Conservation (phyloP, 768 basidiomycete species). For the Chalciporus chontae region DNA sequence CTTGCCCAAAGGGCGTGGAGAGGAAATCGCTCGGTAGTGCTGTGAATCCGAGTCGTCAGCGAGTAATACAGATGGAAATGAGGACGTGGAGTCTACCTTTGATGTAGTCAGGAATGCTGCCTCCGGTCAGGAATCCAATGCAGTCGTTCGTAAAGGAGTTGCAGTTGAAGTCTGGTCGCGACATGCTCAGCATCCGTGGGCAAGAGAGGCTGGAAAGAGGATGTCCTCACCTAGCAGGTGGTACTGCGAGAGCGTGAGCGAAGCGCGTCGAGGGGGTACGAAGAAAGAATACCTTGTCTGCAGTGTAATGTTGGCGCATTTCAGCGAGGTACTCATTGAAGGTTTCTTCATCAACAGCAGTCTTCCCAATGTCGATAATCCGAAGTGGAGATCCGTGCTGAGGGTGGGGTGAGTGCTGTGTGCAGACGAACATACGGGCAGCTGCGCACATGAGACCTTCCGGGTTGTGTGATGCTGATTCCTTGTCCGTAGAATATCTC, state of each 20-base stretch:
- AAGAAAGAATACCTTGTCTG: conserved; percentile 62
- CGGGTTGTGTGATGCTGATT: conserved; percentile 67
- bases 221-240: conserved; percentile 66
- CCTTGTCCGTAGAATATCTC: conserved; percentile 93
- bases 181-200: background rate
- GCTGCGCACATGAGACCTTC: conserved; percentile 72
- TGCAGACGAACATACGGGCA: background rate
- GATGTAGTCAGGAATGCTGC: conserved; percentile 76
- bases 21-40: conserved; percentile 82
- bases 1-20: conserved; percentile 83
- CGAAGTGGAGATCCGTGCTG: conserved; percentile 77
- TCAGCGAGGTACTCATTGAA: conserved; percentile 81
- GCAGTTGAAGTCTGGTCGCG: conserved; percentile 77
- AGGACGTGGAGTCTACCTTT: conserved; percentile 46
- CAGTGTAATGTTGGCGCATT: conserved; percentile 78
- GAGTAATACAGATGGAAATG: background rate
- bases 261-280: background rate
- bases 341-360: conserved; percentile 76
- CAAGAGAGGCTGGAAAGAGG: background rate
- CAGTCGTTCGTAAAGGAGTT: conserved; percentile 92
- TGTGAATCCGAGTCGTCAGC: conserved; percentile 22
- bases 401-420: background rate
- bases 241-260: conserved; percentile 47
- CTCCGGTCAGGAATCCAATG: conserved; percentile 82
- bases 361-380: conserved; percentile 73